A percentile compares a stretch with the other conserved stretches of the same genome.
phyloP scores from a whole-genome alignment of 2,329 filamentous ascomycete species.

The Stagonosporopsis cucurbitacearum region DNA sequence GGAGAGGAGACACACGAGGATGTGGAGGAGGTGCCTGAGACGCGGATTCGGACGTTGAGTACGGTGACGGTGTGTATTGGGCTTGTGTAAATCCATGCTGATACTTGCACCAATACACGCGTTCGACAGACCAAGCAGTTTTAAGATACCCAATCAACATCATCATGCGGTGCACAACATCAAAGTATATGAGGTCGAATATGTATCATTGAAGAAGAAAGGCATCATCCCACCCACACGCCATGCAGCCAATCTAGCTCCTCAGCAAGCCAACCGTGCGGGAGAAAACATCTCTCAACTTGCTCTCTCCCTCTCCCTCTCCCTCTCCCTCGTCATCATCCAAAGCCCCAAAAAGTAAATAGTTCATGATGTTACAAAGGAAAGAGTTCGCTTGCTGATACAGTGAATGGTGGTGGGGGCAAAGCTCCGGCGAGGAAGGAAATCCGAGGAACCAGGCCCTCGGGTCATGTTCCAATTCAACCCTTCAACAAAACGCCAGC shows the following conservation, averaged over 20 bases:
- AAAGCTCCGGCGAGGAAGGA: not conserved
- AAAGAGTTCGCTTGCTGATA: slow-evolving; percentile 26
- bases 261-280: not conserved
- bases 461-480: slow-evolving; percentile 3
- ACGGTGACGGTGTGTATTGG: slow-evolving; percentile 43
- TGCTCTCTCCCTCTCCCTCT: not conserved
- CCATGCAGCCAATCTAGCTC: slow-evolving; percentile 8
- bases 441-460: not conserved
- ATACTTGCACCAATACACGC: too few relatives aligned
- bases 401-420: slow-evolving; percentile 27
- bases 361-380: slow-evolving; percentile 31
- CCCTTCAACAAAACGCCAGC: slow-evolving; percentile 2
- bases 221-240: not conserved
- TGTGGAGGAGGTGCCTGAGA: slow-evolving; percentile 48
- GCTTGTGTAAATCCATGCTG: slow-evolving; percentile 8
- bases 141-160: slow-evolving; percentile 16
- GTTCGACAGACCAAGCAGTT: too few relatives aligned
- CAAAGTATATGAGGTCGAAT: slow-evolving; percentile 26
- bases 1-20: slow-evolving; percentile 22
- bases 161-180: not conserved
- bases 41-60: slow-evolving; percentile 48
- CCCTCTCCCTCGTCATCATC: slow-evolving; percentile 11
- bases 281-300: not conserved
- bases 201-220: slow-evolving; percentile 45
- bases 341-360: slow-evolving; percentile 16